phyloP scores from a whole-genome alignment of 140 eudicot species.

The Senecio squalidus region DNA sequence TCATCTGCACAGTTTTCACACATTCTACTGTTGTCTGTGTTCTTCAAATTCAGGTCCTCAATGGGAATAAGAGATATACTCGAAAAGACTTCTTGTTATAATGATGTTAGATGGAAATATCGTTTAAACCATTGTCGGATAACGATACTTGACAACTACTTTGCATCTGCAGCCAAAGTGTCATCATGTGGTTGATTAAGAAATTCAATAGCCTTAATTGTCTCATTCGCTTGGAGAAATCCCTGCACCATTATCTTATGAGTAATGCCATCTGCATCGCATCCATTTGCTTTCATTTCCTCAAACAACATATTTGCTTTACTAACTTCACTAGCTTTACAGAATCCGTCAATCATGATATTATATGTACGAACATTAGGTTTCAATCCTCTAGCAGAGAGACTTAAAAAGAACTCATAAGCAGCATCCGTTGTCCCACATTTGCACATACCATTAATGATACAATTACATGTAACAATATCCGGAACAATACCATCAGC shows the following conservation, averaged over 20 bases:
- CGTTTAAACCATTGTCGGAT: not conserved
- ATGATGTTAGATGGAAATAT: not conserved
- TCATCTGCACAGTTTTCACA: no score
- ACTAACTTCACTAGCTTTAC: slow-evolving; percentile 14
- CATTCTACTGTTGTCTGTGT: no score
- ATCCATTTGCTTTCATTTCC: slow-evolving; percentile 21
- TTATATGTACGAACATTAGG: slow-evolving; percentile 29
- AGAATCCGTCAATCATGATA: slow-evolving; percentile 27
- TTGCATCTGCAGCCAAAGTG: slow-evolving; percentile 12
- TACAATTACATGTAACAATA: slow-evolving; percentile 23
- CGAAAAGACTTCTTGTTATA: not conserved
- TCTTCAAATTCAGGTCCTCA: no score
- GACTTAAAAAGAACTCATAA: slow-evolving; percentile 17
- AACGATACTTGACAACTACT: slow-evolving; percentile 8
- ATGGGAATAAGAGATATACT: not conserved
- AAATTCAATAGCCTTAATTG: slow-evolving; percentile 19
- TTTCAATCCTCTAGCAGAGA: slow-evolving; percentile 23
- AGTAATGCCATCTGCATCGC: slow-evolving; percentile 20
- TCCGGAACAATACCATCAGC: slow-evolving; percentile 17
- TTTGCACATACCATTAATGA: slow-evolving; percentile 32
- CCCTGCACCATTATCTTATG: slow-evolving; percentile 28
- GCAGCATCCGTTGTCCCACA: slow-evolving; percentile 21
- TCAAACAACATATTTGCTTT: slow-evolving; percentile 22
- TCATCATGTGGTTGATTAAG: slow-evolving; percentile 1
- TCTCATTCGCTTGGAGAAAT: slow-evolving; percentile 17